Base-by-base conservation (phyloP, 345 rosid genomes). In the Brassica juncea region DNA sequence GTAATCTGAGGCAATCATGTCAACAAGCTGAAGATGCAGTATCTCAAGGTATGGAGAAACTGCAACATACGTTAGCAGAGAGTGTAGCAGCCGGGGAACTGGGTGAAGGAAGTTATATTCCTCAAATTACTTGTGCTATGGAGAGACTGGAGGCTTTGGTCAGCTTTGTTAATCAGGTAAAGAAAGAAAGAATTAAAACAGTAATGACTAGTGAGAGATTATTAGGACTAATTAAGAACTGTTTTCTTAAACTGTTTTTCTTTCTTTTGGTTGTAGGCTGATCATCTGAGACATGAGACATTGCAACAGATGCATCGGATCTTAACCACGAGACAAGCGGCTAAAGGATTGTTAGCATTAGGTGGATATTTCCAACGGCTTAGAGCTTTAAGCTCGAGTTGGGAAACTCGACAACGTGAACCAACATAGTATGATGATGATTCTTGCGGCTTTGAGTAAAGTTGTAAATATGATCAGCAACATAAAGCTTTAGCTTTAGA, bases 21-120 rank as follows among this genome's bases (percentile, higher is more conserved):
- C 94, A 95, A 77, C 99, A 95, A 84, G 98, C 97, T 1, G 99
- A 95, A 88, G 98, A 95, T 72, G 98, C 99, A 9, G 86, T 95
- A 32, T 83, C 94, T 0, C 94, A 91, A 82, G 99, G 97, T 27
- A 89, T 92, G 97, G 99, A 88, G 12, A 95, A 86, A 77, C 87
- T 95, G 77, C 97, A 89, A 78, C 88, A 86, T 70, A 88, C 82
- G 3, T 86, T 95, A 37, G 85, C 97, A 14, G 92, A 85, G 66
- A 82, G 86, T 37, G 89, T 94, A 34, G 97, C 94, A 3, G 86
- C 83, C 47, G 88, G 89, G 63, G 89, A 76, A 42, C 84, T 86
- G 12, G 87, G 87, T 1, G 94, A 89, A 66, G 90, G 88, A 68
- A 83, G 82, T 72, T 85, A 75, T 81, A 60, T 72, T 35, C 90